Conservation (phyloP, 306 rosid species). For the Vigna mungo region DNA sequence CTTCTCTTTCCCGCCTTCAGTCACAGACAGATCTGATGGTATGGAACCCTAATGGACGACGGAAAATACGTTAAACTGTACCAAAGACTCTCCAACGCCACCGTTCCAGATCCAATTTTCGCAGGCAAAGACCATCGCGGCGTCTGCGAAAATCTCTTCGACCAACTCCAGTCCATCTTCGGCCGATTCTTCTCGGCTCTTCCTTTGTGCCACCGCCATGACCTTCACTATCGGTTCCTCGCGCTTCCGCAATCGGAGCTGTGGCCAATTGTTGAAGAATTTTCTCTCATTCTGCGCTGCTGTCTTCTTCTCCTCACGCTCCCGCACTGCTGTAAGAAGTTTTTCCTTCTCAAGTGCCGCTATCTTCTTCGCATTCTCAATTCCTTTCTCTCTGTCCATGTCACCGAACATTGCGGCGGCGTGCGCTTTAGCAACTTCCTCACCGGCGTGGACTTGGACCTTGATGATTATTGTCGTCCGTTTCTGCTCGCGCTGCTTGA, state of each 20-base stretch:
- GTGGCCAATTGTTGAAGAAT: constrained; percentile 52
- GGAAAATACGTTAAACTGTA: background rate
- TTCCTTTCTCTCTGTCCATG: constrained; percentile 45
- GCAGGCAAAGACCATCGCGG: constrained; percentile 34
- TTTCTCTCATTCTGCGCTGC: constrained; percentile 64
- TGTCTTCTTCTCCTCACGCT: constrained; percentile 60
- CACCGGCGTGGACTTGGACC: constrained; percentile 51
- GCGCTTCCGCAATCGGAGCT: constrained; percentile 43
- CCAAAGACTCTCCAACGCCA: constrained; percentile 27
- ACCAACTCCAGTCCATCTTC: constrained; percentile 54
- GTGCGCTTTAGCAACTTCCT: constrained; percentile 50
- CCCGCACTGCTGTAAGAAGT: constrained; percentile 44
- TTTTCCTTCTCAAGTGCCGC: constrained; percentile 49
- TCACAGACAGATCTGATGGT: background rate
- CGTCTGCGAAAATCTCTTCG: constrained; percentile 59
- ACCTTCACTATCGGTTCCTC: constrained; percentile 5
- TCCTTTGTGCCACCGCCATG: constrained; percentile 38
- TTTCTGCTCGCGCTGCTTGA: constrained; percentile 67
- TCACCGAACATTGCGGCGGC: constrained; percentile 43
- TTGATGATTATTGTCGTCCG: constrained; percentile 59
- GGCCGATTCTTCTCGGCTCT: constrained; percentile 48
- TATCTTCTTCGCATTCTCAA: constrained; percentile 51
- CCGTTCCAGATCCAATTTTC: constrained; percentile 18
- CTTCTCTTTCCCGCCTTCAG: background rate
- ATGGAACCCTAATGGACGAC: constrained; percentile 42